phyloP scores from a whole-genome alignment of 2,329 filamentous ascomycete species.

The Leptodontidium sp. region DNA sequence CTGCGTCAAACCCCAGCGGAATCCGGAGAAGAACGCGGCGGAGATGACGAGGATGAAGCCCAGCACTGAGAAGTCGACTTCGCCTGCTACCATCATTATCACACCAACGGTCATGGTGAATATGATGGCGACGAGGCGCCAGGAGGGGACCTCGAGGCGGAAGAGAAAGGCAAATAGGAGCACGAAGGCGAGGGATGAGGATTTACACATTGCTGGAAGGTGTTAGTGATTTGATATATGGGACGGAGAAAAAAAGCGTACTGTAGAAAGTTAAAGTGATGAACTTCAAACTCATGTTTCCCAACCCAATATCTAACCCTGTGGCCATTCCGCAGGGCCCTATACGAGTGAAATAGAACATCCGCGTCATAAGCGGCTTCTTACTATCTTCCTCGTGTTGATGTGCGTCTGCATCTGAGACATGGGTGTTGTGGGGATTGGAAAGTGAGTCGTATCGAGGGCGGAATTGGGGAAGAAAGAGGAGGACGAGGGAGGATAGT shows the following conservation, averaged over 20 bases:
- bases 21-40: slow-evolving; percentile 93
- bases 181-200: slow-evolving; percentile 92
- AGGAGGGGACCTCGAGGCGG: slow-evolving; percentile 85
- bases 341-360: slow-evolving; percentile 92
- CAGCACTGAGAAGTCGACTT: slow-evolving; percentile 85
- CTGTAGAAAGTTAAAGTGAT: slow-evolving; percentile 97
- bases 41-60: slow-evolving; percentile 94
- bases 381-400: slow-evolving; percentile 44
- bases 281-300: slow-evolving; percentile 94
- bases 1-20: slow-evolving; percentile 98
- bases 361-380: slow-evolving; percentile 77
- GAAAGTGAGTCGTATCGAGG: slow-evolving; percentile 60
- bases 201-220: slow-evolving; percentile 90
- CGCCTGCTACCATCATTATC: slow-evolving; percentile 97
- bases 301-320: slow-evolving; percentile 92
- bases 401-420: slow-evolving; percentile 42
- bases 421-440: slow-evolving; percentile 45
- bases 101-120: slow-evolving; percentile 91
- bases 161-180: slow-evolving; percentile 95
- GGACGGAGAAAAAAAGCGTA: slow-evolving; percentile 52
- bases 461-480: slow-evolving; percentile 82
- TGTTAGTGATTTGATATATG: slow-evolving; percentile 27
- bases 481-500: slow-evolving; percentile 80
- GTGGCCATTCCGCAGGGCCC: slow-evolving; percentile 92
- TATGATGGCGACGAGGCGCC: slow-evolving; percentile 87